phyloP scores from a whole-genome alignment of 2,329 filamentous ascomycete genomes.

The Neocatenulostroma microsporum region DNA sequence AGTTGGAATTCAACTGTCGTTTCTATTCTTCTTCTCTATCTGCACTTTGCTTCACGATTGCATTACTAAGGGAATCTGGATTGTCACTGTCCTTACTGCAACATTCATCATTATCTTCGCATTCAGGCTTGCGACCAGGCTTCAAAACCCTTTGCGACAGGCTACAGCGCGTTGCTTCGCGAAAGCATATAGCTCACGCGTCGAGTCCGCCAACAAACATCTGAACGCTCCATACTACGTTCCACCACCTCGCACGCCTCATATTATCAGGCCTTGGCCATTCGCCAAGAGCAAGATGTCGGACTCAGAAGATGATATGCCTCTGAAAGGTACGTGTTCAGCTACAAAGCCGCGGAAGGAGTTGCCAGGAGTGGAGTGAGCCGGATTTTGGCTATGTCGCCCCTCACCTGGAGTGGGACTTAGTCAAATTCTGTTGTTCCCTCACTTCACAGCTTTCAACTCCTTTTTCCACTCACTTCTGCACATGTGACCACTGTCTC shows the following conservation, averaged over 20 bases:
- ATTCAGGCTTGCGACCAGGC: neutral
- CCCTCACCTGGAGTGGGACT: conserved; percentile 20
- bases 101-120: neutral
- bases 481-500: no score
- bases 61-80: neutral
- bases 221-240: conserved; percentile 1
- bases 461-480: no score
- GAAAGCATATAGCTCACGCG: conserved; percentile 14
- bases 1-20: no score
- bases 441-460: conserved; percentile 3
- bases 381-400: conserved; percentile 18
- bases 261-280: conserved; percentile 14
- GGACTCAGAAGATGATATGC: conserved; percentile 28
- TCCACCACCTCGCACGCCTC: neutral
- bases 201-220: conserved; percentile 13
- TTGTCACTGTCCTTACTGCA: neutral
- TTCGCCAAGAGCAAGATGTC: conserved; percentile 21
- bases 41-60: neutral
- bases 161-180: conserved; percentile 5
- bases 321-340: conserved; percentile 26
- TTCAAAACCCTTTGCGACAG: neutral
- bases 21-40: neutral
- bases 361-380: conserved; percentile 9
- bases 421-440: conserved; percentile 20
- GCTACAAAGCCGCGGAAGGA: no score